phyloP scores from a whole-genome alignment of 257 asterid genomes.

The Forsythia viridissima region DNA sequence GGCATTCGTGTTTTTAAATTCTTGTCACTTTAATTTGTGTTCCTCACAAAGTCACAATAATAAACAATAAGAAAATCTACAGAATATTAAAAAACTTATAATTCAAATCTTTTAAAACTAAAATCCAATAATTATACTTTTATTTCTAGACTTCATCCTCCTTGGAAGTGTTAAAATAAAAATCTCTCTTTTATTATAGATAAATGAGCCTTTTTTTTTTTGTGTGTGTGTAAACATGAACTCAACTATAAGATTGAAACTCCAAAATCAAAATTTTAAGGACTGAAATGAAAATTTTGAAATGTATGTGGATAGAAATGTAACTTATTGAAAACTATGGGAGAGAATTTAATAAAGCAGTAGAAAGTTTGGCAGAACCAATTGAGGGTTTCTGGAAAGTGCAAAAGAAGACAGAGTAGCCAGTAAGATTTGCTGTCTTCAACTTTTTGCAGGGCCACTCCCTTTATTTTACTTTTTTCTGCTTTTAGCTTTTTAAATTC shows the following conservation, averaged over 20 bases:
- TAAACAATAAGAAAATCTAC: too few species aligned
- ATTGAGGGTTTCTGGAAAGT: conserved; percentile 42
- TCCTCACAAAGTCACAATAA: too few species aligned
- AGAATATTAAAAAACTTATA: too few species aligned
- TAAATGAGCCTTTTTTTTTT: background rate
- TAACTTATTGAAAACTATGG: conserved; percentile 8
- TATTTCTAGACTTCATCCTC: too few species aligned
- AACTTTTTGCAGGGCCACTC: conserved; percentile 10
- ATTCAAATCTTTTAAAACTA: too few species aligned
- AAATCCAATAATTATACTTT: too few species aligned
- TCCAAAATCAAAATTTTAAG: background rate
- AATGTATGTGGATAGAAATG: background rate
- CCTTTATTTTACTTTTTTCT: conserved; percentile 17
- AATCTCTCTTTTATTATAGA: too few species aligned
- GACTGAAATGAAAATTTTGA: background rate
- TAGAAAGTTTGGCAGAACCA: background rate
- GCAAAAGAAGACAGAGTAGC: conserved; percentile 26
- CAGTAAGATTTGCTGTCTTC: conserved; percentile 32
- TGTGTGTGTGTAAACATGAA: background rate
- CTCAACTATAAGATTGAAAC: background rate
- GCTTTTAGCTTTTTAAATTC: background rate
- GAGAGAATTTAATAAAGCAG: too few species aligned
- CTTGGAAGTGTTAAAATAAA: background rate
- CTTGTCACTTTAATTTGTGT: too few species aligned
- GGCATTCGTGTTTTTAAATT: too few species aligned